Evolutionary conservation across 1,284 basidiomycete species (phyloP), one percentile per base, ranked within the genome.

Genomic region (Dichomitus squalens): DNA sequence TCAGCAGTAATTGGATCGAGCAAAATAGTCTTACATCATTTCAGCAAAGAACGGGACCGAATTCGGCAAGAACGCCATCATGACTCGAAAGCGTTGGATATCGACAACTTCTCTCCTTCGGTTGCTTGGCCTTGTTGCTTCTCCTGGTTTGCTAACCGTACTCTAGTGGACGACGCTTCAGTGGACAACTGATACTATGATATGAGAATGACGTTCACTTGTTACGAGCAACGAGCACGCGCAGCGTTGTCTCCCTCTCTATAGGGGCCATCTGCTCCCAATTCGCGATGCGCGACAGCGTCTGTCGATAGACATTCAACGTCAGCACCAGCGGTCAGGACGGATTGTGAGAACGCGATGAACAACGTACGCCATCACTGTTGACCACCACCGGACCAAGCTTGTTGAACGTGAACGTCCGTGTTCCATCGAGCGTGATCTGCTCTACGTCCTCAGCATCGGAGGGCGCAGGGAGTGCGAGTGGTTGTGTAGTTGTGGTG

Each of bases 301-400:
- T 83, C 82, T 84, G 58, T 31, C 11, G 29, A 31, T n/a, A n/a
- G 11, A n/a, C 2, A 7, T 3, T 27, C 25, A 7, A 7, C 12
- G 18, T 47, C 11, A 34, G 31, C 29, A n/a, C 14, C 16, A 7
- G 11, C n/a, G n/a, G n/a, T n/a, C n/a, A n/a, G n/a, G n/a, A n/a
- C n/a, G n/a, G n/a, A n/a, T n/a, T n/a, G n/a, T n/a, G n/a, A 8
- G 5, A 29, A 29, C 12, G 12, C 31, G 31, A 12, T 12, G 29
- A 33, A 6, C 7, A 12, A 69, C 75, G 47, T 68, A 84, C 81
- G 55, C 83, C 82, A 68, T 86, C 78, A 46, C 68, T 79, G 66
- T 85, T 85, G 23, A 85, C 79, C 9, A 85, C 79, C 69, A 84
- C 74, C 0, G 83, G 83, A 1, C 83, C 82, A 12, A 85, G 72